Evolutionary conservation across 2,329 filamentous ascomycete species (phyloP).

Genomic region (Chaetomium globosum): DNA sequence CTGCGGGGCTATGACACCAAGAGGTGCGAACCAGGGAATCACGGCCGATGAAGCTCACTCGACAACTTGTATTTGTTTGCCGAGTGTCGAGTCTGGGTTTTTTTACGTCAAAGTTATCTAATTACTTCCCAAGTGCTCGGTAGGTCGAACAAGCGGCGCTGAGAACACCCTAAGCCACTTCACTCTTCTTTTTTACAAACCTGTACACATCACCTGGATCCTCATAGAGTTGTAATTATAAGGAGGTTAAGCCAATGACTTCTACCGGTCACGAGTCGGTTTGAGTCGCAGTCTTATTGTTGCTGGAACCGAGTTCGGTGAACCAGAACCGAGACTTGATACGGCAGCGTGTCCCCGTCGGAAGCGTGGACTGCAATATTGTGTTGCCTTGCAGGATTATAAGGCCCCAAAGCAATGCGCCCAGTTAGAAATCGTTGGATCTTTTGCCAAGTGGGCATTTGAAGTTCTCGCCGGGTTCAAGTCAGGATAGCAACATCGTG

Average conservation of each 20-base stretch:
- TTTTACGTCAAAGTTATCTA: neutral
- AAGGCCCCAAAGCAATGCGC: neutral
- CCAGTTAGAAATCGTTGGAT: neutral
- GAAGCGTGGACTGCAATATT: neutral
- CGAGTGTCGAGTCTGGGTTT: neutral
- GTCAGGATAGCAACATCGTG: neutral
- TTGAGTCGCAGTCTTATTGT: neutral
- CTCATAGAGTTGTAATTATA: neutral
- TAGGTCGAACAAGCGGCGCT: neutral
- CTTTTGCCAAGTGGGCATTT: neutral
- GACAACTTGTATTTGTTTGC: neutral
- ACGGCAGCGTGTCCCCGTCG: neutral
- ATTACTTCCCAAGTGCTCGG: neutral
- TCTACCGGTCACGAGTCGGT: neutral
- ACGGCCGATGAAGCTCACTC: neutral
- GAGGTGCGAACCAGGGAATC: too few relatives aligned
- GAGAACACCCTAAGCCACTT: neutral
- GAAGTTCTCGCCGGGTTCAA: neutral
- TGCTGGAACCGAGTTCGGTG: neutral
- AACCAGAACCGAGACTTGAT: neutral
- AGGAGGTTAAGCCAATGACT: neutral
- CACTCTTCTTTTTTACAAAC: neutral
- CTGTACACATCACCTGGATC: neutral
- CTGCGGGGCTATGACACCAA: constrained; percentile 10
- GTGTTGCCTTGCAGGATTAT: neutral